Conservation (phyloP, 441 rosid species). For the Omphalea diandra region DNA sequence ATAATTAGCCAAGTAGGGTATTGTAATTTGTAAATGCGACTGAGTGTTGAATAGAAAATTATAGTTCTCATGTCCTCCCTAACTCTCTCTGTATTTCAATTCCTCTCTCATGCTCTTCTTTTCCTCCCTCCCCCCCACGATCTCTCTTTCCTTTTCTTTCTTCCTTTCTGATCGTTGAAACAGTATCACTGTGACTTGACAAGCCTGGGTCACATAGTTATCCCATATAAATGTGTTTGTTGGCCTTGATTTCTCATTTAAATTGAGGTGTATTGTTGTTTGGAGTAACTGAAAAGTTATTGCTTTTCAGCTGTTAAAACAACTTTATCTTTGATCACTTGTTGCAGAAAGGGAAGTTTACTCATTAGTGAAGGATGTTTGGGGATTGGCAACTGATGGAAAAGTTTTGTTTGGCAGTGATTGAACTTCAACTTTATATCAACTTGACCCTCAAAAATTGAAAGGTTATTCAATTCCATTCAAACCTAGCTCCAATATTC, state of each 20-base stretch:
- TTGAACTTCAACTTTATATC: conserved; percentile 82
- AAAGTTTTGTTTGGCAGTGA: conserved; percentile 80
- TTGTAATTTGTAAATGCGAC: too few species aligned
- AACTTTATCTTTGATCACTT: conserved; percentile 6
- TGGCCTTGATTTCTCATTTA: background rate
- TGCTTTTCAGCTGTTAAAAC: conserved; percentile 4
- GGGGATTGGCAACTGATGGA: conserved; percentile 97
- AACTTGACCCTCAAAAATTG: conserved; percentile 62
- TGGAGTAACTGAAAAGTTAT: conserved; percentile 12
- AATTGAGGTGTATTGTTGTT: conserved; percentile 1
- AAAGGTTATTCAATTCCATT: conserved; percentile 47
- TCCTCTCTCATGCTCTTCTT: too few species aligned
- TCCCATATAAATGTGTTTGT: background rate
- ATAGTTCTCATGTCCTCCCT: too few species aligned
- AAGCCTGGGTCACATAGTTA: too few species aligned
- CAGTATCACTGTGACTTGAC: too few species aligned
- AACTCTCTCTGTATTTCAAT: too few species aligned
- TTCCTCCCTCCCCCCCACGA: too few species aligned
- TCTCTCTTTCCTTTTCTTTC: too few species aligned
- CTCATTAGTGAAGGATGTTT: conserved; percentile 88
- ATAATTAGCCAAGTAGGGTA: too few species aligned
- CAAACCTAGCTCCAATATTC: conserved; percentile 14
- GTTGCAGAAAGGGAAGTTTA: conserved; percentile 61
- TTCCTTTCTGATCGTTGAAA: too few species aligned
- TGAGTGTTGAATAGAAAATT: too few species aligned